Evolutionary conservation across 2,329 filamentous ascomycete genomes (phyloP), one percentile per base, ranked within the genome.

Genomic region (Pyrenophora seminiperda): DNA sequence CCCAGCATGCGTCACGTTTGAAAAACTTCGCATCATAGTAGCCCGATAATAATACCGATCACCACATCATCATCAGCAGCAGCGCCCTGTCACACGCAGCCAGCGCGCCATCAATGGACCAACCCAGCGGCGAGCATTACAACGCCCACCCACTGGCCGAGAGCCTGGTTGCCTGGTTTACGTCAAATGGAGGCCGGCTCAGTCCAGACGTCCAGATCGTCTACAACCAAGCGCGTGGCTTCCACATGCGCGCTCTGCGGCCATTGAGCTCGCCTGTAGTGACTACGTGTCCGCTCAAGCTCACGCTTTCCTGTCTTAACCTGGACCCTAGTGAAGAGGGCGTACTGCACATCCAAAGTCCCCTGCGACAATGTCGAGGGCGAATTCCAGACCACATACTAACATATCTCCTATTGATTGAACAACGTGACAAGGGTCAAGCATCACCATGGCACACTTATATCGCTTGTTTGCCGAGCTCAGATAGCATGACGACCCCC

Each of bases 251-350:
- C 43, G 66, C 68, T 34, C 31, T 51, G 13, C 55, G 54, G 31
- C 54, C 57, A 17, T 54, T 65, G 31, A 50, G 14, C 47, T 58
- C 61, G 43, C 54, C 63, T 29, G 43, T 55, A 22, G 60, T 70
- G 15, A 68, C 61, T 37, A 62, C 49, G 22, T 72, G 71, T 43
- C 72, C 71, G 7, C 47, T 72, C 20, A 55, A 50, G 30, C 60
- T 73, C 19, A 70, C 71, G 4, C 55, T 74, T 3, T 75, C 72
- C 9, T 56, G 58, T 56, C 66, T 73, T 39, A 73, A 71, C 41
- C 61, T 71, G 59, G 63, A 66, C 47, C 62, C 60, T n/a, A 40
- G 42, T 3, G 62, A 67, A 46, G 56, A 60, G 47, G 46, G 53
- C 24, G 65, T 71, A 17, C 42, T 63, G 29, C 54, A 58, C 41